Conservation (phyloP, 2,329 filamentous ascomycete species). For the Emmonsiellopsis sp. region DNA sequence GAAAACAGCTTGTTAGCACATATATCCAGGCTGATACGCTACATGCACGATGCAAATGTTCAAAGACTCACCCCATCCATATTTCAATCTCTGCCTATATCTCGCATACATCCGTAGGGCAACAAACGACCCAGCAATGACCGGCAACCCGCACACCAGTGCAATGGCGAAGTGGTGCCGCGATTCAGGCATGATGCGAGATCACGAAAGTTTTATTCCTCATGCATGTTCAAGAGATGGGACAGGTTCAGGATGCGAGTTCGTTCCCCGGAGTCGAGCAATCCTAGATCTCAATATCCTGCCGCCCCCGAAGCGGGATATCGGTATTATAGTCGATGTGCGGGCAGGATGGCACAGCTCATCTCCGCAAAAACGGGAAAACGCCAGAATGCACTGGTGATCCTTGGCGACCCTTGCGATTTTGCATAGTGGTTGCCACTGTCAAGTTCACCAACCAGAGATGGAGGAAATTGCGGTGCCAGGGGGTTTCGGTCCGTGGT, state of each 20-base stretch:
- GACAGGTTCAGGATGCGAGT: background rate
- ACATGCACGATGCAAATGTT: background rate
- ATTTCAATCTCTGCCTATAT: background rate
- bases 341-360: background rate
- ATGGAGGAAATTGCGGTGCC: background rate
- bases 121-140: background rate
- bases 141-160: background rate
- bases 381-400: background rate
- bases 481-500: background rate
- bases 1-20: background rate
- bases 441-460: background rate
- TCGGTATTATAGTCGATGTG: background rate
- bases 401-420: background rate
- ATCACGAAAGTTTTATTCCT: background rate
- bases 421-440: background rate
- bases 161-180: constrained; percentile 1
- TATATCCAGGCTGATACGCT: background rate
- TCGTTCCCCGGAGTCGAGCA: background rate
- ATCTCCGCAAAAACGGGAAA: background rate
- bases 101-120: background rate
- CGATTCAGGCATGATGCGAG: background rate
- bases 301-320: background rate
- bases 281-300: background rate
- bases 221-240: background rate
- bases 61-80: background rate